Evolutionary conservation across 208 protist species (phyloP), one percentile per base, ranked within the genome.

Genomic region (Trypanosoma conorhini): DNA sequence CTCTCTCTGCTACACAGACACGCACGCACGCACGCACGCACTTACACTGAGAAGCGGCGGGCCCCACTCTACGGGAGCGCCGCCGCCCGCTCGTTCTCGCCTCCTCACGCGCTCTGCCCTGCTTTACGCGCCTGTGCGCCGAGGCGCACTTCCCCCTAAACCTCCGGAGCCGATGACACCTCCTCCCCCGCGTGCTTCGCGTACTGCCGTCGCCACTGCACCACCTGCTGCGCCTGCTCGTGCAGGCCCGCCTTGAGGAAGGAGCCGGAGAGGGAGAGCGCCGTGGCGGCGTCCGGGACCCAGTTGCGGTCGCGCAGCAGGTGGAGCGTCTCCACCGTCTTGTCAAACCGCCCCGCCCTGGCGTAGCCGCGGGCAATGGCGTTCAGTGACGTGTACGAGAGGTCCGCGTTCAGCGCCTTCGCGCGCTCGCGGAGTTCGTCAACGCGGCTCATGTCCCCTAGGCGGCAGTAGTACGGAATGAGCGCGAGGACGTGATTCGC

Each of bases 231-330:
- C 9, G 91, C 91, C 66, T 96, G 91, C 44, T 93, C 91, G 61
- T 96, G 91, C 48, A 96, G 74, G 0, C 91, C 91, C 0, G 91
- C 88, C 70, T 93, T 94, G 42, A 96, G 65, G 51, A 96, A 96
- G 9, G 87, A 81, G 3, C 81, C 76, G 10, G 88, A 94, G 8
- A 96, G 80, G 58, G 79, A 81, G 58, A 96, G 71, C 5, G 88
- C 83, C 0, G 91, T 96, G 15, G 88, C 77, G 0, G 91, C 86
- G 59, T 96, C 91, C 0, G 91, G 91, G 22, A 89, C 88, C 85
- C 82, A 92, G 51, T 93, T 91, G 10, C 70, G 63, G 58, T 94
- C 88, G 3, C 87, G 89, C 67, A 96, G 62, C 24, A 86, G 69
- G 70, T 96, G 91, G 62, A 96, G 67, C 4, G 62, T 80, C 68